phyloP scores from a whole-genome alignment of 306 rosid genomes.

The Quercus cerris region DNA sequence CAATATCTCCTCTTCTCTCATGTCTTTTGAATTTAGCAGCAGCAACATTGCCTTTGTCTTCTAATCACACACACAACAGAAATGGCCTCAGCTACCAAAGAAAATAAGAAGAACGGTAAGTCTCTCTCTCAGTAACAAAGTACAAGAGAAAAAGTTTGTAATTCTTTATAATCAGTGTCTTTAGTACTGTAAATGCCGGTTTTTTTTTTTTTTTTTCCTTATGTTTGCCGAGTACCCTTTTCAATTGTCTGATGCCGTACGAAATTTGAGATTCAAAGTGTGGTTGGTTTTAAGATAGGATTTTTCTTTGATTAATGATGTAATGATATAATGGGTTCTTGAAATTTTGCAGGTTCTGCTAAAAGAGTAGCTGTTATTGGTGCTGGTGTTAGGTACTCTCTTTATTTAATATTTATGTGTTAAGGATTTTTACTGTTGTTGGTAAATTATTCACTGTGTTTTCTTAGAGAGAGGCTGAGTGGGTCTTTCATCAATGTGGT shows the following conservation, averaged over 20 bases:
- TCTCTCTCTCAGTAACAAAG: not conserved
- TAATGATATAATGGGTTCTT: conserved; percentile 5
- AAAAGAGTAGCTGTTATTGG: conserved; percentile 90
- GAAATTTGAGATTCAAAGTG: not conserved
- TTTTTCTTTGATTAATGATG: not conserved
- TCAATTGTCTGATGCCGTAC: not conserved
- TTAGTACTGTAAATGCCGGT: too few relatives aligned
- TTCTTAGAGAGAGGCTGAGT: not conserved
- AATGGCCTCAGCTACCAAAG: conserved; percentile 51
- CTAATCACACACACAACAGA: not conserved
- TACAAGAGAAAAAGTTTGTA: not conserved
- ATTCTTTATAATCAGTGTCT: not conserved
- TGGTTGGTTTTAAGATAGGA: not conserved
- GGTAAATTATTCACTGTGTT: not conserved
- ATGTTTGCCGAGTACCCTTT: not conserved
- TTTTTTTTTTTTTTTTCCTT: not conserved
- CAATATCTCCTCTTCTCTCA: not conserved
- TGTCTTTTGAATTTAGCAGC: not conserved
- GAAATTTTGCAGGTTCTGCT: conserved; percentile 46
- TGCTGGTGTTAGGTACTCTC: conserved; percentile 80
- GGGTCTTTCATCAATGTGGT: not conserved
- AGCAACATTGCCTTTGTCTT: not conserved
- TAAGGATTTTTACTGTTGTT: not conserved
- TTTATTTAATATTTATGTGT: not conserved
- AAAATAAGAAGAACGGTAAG: conserved; percentile 38